Conservation (phyloP, 371 early-diverging fungal species). For the Smittium culicis region DNA sequence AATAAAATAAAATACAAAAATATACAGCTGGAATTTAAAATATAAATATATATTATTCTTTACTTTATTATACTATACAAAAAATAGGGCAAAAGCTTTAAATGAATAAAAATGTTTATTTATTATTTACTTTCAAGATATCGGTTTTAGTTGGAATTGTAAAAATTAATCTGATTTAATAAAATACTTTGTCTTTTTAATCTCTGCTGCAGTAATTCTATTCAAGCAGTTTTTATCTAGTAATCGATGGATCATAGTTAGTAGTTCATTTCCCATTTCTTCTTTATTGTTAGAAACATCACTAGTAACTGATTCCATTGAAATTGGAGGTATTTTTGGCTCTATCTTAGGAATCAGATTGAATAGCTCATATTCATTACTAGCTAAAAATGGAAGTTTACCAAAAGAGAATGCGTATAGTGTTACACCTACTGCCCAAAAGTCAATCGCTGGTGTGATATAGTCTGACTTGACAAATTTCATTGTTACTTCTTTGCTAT, state of each 20-base stretch:
- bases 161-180: too few relatives aligned
- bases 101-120: too few relatives aligned
- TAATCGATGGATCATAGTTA: constrained; percentile 42
- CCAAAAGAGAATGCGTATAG: constrained; percentile 95
- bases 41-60: neutral
- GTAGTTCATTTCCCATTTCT: constrained; percentile 24
- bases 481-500: neutral
- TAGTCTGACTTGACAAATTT: constrained; percentile 11
- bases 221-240: constrained; percentile 74
- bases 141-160: too few relatives aligned
- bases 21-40: neutral
- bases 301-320: constrained; percentile 13
- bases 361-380: constrained; percentile 92
- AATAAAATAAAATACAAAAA: neutral
- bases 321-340: constrained; percentile 37
- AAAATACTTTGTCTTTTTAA: constrained; percentile 85
- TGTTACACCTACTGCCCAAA: constrained; percentile 99
- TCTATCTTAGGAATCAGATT: constrained; percentile 67
- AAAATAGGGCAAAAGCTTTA: too few relatives aligned
- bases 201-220: constrained; percentile 68
- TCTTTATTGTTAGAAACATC: constrained; percentile 23
- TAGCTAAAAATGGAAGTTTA: constrained; percentile 89
- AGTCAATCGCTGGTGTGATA: constrained; percentile 82
- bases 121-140: too few relatives aligned
- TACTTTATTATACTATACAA: too few relatives aligned